Conservation (phyloP, 2,329 filamentous ascomycete genomes). For the Diaporthe humulicola region DNA sequence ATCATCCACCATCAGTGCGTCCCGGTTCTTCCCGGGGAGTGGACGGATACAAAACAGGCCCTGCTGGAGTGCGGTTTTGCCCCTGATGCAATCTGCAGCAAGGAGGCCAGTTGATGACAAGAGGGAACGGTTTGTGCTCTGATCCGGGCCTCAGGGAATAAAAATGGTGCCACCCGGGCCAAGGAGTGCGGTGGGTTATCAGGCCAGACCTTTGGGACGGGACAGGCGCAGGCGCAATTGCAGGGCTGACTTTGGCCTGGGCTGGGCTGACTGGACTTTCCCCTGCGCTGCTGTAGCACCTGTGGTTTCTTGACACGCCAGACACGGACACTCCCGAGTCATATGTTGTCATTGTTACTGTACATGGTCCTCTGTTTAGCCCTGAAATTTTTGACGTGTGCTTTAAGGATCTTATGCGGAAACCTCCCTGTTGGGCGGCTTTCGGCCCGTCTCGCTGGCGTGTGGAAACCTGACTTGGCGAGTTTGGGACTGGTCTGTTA, state of each 20-base stretch:
- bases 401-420: neutral
- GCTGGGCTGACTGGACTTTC: neutral
- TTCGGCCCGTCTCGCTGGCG: constrained; percentile 18
- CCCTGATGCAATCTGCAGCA: constrained; percentile 3
- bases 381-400: neutral
- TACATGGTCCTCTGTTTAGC: neutral
- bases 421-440: neutral
- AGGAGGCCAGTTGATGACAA: neutral
- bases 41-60: neutral
- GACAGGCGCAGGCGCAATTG: neutral
- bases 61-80: neutral
- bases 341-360: neutral
- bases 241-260: constrained; percentile 23
- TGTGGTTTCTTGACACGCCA: neutral
- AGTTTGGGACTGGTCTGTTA: neutral
- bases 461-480: constrained; percentile 20
- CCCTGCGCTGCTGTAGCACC: neutral
- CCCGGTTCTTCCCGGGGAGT: constrained; percentile 25
- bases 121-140: neutral
- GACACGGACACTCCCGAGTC: constrained; percentile 19
- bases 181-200: constrained; percentile 23
- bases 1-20: constrained; percentile 9
- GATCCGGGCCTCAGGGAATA: constrained; percentile 8
- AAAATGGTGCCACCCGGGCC: constrained; percentile 30
- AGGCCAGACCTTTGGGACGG: neutral